Conservation (phyloP, 176 grass and related monocot genomes). For the Phoenix roebelenii region DNA sequence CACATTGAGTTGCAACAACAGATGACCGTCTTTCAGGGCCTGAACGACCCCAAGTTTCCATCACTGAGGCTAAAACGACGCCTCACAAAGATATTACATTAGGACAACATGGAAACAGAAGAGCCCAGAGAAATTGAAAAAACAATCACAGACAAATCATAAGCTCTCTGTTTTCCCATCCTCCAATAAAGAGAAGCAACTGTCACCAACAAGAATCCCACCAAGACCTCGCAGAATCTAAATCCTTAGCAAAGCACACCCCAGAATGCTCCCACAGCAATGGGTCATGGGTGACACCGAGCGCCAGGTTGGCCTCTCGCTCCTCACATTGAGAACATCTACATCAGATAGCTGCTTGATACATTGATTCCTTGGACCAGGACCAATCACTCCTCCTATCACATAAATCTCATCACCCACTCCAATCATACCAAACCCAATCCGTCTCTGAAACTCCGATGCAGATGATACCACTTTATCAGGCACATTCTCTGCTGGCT, state of each 20-base stretch:
- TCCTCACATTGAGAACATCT: constrained; percentile 76
- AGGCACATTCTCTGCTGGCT: constrained; percentile 47
- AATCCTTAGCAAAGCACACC: constrained; percentile 82
- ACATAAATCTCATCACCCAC: constrained; percentile 74
- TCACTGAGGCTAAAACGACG: too few relatives aligned
- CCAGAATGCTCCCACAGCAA: constrained; percentile 71
- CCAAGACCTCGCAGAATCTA: constrained; percentile 14
- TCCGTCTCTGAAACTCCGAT: constrained; percentile 86
- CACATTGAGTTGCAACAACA: too few relatives aligned
- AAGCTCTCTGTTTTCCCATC: too few relatives aligned
- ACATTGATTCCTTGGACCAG: constrained; percentile 87
- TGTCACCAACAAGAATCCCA: too few relatives aligned
- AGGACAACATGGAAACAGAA: too few relatives aligned
- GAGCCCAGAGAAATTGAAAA: too few relatives aligned
- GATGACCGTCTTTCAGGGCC: too few relatives aligned
- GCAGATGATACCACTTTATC: constrained; percentile 83
- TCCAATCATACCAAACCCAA: constrained; percentile 86
- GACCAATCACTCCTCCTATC: constrained; percentile 84
- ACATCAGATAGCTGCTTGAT: constrained; percentile 82
- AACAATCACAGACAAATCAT: too few relatives aligned
- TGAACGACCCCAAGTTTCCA: too few relatives aligned
- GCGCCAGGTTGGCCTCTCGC: constrained; percentile 80
- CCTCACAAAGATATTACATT: too few relatives aligned
- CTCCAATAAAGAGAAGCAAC: too few relatives aligned
- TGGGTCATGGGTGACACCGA: constrained; percentile 65